A percentile compares a stretch with the other conserved stretches of the same genome.
Evolutionary conservation across 2,329 filamentous ascomycete species (phyloP).

Genomic region (Phialemoniopsis sp.): DNA sequence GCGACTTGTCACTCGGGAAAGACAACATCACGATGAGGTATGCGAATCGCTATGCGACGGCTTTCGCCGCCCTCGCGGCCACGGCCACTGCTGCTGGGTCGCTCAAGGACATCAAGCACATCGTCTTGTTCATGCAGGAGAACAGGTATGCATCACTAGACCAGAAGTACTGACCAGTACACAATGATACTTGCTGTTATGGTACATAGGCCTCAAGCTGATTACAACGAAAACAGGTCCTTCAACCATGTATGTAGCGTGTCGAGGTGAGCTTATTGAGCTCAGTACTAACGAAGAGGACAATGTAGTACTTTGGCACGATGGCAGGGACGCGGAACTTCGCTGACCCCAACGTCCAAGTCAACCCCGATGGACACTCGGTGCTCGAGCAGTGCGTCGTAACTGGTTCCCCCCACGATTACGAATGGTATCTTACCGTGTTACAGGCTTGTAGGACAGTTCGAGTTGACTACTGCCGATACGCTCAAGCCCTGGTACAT

Average conservation of each 20-base stretch:
- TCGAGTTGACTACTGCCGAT: slow-evolving; percentile 28
- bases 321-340: slow-evolving; percentile 52
- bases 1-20: neutral
- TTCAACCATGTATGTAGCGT: neutral
- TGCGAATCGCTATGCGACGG: no score
- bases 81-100: slow-evolving; percentile 1
- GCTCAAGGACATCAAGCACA: slow-evolving; percentile 45
- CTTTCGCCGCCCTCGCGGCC: no score
- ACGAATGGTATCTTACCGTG: neutral
- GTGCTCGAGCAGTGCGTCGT: slow-evolving; percentile 36
- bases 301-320: slow-evolving; percentile 46
- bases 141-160: no score
- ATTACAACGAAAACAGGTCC: no score
- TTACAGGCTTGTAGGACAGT: slow-evolving; percentile 1
- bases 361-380: slow-evolving; percentile 33
- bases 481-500: slow-evolving; percentile 47
- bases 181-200: neutral
- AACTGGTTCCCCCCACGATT: neutral
- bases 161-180: neutral
- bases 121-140: slow-evolving; percentile 54
- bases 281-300: slow-evolving; percentile 15
- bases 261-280: no score
- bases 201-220: no score
- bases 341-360: slow-evolving; percentile 48
- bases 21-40: neutral